phyloP scores from a whole-genome alignment of 2,329 filamentous ascomycete species.

The Purpureocillium lavendulum region DNA sequence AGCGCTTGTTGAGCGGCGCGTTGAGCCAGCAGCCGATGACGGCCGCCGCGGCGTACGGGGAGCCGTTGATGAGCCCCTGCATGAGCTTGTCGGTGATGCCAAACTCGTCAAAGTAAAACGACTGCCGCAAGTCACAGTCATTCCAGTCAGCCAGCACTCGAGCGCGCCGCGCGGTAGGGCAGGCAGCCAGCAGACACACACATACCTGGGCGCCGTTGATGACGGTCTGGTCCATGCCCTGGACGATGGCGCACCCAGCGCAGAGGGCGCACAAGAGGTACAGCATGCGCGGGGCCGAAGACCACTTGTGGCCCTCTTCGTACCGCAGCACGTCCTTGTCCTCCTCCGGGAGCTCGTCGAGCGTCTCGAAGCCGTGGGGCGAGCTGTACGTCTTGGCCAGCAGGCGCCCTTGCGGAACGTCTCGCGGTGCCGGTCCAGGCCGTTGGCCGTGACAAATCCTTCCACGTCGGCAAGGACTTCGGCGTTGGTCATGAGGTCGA shows the following conservation, averaged over 20 bases:
- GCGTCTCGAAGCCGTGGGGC: slow-evolving; percentile 17
- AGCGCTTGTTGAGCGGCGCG: slow-evolving; percentile 8
- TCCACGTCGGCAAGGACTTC: slow-evolving; percentile 25
- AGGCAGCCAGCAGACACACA: too few species aligned
- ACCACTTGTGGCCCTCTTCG: slow-evolving; percentile 21
- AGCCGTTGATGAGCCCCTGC: slow-evolving; percentile 25
- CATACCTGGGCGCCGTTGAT: slow-evolving; percentile 56
- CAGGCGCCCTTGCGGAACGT: slow-evolving; percentile 45
- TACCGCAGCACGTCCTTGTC: slow-evolving; percentile 19
- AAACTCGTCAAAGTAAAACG: slow-evolving; percentile 25
- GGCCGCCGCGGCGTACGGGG: slow-evolving; percentile 10
- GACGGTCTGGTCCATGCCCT: slow-evolving; percentile 59
- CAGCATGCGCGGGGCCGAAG: slow-evolving; percentile 19
- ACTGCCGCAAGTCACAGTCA: too few species aligned
- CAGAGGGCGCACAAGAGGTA: slow-evolving; percentile 27
- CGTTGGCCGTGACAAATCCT: slow-evolving; percentile 24
- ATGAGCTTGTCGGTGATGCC: slow-evolving; percentile 31
- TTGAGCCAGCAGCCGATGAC: slow-evolving; percentile 24
- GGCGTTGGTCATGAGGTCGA: slow-evolving; percentile 18
- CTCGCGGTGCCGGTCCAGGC: slow-evolving; percentile 23
- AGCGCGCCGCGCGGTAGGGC: too few species aligned
- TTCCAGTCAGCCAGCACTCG: neutral
- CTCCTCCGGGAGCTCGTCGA: slow-evolving; percentile 15
- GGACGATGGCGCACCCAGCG: slow-evolving; percentile 45
- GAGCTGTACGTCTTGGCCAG: slow-evolving; percentile 37